phyloP scores from a whole-genome alignment of 768 basidiomycete genomes.

The Amanita rimosa region DNA sequence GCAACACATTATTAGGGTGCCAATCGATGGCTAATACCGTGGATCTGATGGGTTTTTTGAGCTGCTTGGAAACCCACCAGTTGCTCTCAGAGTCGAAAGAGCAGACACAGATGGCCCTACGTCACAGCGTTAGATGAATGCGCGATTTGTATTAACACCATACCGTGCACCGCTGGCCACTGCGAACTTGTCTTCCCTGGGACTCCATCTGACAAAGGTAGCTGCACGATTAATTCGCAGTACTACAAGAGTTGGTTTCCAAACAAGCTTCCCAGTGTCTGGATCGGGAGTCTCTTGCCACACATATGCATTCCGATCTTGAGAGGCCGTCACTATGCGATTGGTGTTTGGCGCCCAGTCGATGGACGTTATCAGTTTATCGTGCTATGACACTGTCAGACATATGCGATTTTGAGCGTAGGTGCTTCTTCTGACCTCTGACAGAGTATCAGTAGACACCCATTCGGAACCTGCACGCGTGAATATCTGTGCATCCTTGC shows the following conservation, averaged over 20 bases:
- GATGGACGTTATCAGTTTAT: constrained; percentile 95
- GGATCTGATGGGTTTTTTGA: constrained; percentile 96
- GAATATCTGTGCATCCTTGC: constrained; percentile 80
- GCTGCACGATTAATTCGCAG: constrained; percentile 94
- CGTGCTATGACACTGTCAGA: constrained; percentile 50
- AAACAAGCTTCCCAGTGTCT: constrained; percentile 55
- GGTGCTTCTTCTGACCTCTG: constrained; percentile 54
- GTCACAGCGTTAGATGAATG: not conserved
- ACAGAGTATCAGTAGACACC: constrained; percentile 62
- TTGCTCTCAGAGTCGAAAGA: constrained; percentile 96
- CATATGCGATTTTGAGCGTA: not conserved
- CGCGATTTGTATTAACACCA: constrained; percentile 4
- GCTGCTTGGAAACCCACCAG: constrained; percentile 96
- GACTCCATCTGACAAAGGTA: constrained; percentile 93
- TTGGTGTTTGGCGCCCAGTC: constrained; percentile 98
- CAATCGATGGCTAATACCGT: constrained; percentile 93
- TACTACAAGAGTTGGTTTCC: constrained; percentile 97
- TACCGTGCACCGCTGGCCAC: constrained; percentile 94
- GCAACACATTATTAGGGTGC: constrained; percentile 98
- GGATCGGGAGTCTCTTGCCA: constrained; percentile 81
- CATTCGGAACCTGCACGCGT: constrained; percentile 55
- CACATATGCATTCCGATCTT: constrained; percentile 97
- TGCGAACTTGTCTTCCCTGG: constrained; percentile 96
- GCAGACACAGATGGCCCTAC: constrained; percentile 87
- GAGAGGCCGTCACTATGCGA: constrained; percentile 97